phyloP scores from a whole-genome alignment of 495 filamentous ascomycete species.

The Collariella sp. region DNA sequence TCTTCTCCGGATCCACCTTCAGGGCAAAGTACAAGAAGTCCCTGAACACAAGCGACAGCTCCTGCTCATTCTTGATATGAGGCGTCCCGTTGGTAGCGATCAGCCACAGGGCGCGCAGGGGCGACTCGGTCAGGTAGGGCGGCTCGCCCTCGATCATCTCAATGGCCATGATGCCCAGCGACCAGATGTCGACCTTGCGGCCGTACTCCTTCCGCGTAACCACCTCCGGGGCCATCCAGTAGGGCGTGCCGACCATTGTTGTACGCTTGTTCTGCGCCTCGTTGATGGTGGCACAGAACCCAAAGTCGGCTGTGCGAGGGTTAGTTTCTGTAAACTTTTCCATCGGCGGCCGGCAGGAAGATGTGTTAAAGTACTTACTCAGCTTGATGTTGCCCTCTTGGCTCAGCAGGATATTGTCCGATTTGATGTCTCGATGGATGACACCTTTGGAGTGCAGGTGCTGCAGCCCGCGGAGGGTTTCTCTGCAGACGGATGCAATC shows the following conservation, averaged over 20 bases:
- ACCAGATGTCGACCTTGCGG: conserved; percentile 98
- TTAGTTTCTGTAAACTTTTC: not conserved
- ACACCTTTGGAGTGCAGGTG: conserved; percentile 96
- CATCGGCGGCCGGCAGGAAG: not conserved
- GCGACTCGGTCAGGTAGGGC: conserved; percentile 91
- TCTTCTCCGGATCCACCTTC: conserved; percentile 93
- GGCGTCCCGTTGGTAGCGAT: conserved; percentile 98
- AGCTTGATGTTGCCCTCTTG: conserved; percentile 95
- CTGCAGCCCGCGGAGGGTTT: conserved; percentile 86
- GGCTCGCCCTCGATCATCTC: conserved; percentile 99
- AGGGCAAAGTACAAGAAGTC: conserved; percentile 87
- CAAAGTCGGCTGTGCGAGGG: conserved; percentile 71
- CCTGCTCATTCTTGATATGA: conserved; percentile 84
- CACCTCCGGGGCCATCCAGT: conserved; percentile 99
- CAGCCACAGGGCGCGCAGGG: conserved; percentile 84
- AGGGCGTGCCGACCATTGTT: conserved; percentile 98
- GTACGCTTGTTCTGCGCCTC: conserved; percentile 94
- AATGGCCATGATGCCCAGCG: conserved; percentile 98
- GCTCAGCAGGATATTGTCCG: conserved; percentile 93
- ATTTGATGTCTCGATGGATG: conserved; percentile 98
- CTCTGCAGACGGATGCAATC: conserved; percentile 89
- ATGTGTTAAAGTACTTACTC: conserved; percentile 51
- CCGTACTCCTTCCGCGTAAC: conserved; percentile 97
- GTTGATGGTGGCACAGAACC: conserved; percentile 98
- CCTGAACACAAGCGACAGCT: conserved; percentile 68